Evolutionary conservation across 2,329 filamentous ascomycete species (phyloP).

Genomic region (Ascocoryne sarcoides): DNA sequence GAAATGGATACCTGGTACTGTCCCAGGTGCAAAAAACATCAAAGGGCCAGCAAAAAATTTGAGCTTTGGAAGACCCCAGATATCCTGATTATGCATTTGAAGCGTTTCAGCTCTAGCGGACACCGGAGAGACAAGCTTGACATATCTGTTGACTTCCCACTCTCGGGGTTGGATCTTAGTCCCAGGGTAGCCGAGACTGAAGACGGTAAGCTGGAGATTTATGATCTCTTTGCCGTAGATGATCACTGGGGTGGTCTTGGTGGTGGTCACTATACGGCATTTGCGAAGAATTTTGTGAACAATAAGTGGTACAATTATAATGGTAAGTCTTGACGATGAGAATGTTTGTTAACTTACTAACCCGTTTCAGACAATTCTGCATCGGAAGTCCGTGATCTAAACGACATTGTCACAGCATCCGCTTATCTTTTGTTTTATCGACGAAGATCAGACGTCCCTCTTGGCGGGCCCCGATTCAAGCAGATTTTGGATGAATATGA

Average conservation of each 20-base stretch:
- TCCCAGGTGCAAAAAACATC: slow-evolving; percentile 87
- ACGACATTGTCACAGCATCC: slow-evolving; percentile 59
- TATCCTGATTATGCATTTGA: slow-evolving; percentile 89
- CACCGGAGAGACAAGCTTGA: slow-evolving; percentile 86
- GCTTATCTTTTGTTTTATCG: slow-evolving; percentile 97
- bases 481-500: slow-evolving; percentile 59
- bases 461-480: slow-evolving; percentile 71
- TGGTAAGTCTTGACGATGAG: slow-evolving; percentile 47
- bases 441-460: slow-evolving; percentile 63
- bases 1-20: slow-evolving; percentile 98
- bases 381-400: slow-evolving; percentile 48
- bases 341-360: slow-evolving; percentile 32
- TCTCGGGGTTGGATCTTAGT: slow-evolving; percentile 76
- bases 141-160: slow-evolving; percentile 81
- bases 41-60: slow-evolving; percentile 89
- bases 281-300: slow-evolving; percentile 85
- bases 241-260: slow-evolving; percentile 91
- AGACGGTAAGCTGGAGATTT: slow-evolving; percentile 72
- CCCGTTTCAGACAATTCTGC: slow-evolving; percentile 61
- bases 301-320: slow-evolving; percentile 94
- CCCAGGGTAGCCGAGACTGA: slow-evolving; percentile 71
- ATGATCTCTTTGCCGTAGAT: slow-evolving; percentile 92
- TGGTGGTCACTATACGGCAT: slow-evolving; percentile 93
- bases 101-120: slow-evolving; percentile 83
- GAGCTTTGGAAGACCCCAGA: slow-evolving; percentile 96